Evolutionary conservation across 441 rosid species (phyloP), one percentile per base, ranked within the genome.

Genomic region (Corymbia calophylla): DNA sequence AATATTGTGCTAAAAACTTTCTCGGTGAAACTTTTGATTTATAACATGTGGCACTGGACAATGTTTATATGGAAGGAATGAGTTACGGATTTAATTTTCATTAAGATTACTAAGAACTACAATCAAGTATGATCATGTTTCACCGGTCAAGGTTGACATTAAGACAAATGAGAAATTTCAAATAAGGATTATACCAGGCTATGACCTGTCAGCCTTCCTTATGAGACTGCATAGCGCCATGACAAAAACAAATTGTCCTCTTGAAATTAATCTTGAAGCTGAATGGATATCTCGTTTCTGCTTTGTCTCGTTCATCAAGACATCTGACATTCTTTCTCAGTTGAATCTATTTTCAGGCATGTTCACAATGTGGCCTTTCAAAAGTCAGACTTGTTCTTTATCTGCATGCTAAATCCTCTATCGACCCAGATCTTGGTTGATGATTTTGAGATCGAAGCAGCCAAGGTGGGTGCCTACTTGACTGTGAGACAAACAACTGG

Each of bases 301-400:
- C 49, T 73, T 14, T 27, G 11, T 27, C 48, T 32, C 68, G 86
- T 53, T 58, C 51, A 64, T 44, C n/a, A 7, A 77, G 84, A 77
- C 6, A 6, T 9, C 51, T 23, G 84, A 77, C 51, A 77, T 44
- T 23, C 84, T 44, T 44, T 23, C 10, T 11, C 12, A 12, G 27
- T 44, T 77, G 84, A 44, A 12, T 88, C 64, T 39, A 19, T 89
- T 92, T 93, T 88, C 94, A 98, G 99, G 94, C 99, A 98, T 92
- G 98, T 95, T 49, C 99, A 97, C 90, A 93, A 96, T 77, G 93
- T 95, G 89, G 98, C 98, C 2, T 98, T 98, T 91, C 95, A 96
- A 85, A 98, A 98, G 92, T 97, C 99, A 18, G 99, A 98, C 93
- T 88, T 98, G 92, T 97, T 98, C 93, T 98, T 98, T 87, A 94